A percentile compares a stretch with the other conserved stretches of the same genome.
phyloP scores from a whole-genome alignment of 495 filamentous ascomycete species.

The Tuber brumale region DNA sequence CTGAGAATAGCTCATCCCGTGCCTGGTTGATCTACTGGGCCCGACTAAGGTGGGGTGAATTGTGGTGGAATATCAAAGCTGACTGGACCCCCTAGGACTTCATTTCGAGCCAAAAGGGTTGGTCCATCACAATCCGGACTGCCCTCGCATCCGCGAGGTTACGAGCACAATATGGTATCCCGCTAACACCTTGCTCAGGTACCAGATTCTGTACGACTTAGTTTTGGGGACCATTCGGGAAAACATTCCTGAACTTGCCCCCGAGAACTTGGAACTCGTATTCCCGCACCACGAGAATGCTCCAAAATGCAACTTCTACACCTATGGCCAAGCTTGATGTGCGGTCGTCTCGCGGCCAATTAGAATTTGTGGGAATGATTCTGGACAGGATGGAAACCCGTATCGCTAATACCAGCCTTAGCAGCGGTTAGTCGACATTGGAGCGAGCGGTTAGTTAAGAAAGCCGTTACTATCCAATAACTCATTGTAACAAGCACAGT shows the following conservation, averaged over 20 bases:
- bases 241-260: conserved; percentile 56
- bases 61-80: background rate
- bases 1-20: background rate
- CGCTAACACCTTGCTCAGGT: conserved; percentile 37
- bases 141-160: background rate
- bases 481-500: background rate
- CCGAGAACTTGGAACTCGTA: conserved; percentile 50
- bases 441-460: background rate
- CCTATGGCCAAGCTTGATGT: background rate
- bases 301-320: background rate
- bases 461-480: background rate
- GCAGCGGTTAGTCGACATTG: background rate
- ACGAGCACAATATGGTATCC: background rate
- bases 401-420: background rate
- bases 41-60: background rate
- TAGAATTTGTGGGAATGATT: background rate
- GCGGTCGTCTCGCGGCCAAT: background rate
- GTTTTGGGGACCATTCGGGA: conserved; percentile 50
- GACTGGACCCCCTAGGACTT: conserved; percentile 47
- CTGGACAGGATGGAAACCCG: background rate
- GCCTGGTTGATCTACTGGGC: background rate
- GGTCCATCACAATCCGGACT: conserved; percentile 8
- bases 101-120: conserved; percentile 56
- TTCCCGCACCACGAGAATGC: conserved; percentile 52
- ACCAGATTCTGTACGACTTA: conserved; percentile 54